These are phyloP conservation scores for Skeletonema costatum DNA, from an alignment of 108 stramenopile genomes.

Conservation along the genomic window DNA sequence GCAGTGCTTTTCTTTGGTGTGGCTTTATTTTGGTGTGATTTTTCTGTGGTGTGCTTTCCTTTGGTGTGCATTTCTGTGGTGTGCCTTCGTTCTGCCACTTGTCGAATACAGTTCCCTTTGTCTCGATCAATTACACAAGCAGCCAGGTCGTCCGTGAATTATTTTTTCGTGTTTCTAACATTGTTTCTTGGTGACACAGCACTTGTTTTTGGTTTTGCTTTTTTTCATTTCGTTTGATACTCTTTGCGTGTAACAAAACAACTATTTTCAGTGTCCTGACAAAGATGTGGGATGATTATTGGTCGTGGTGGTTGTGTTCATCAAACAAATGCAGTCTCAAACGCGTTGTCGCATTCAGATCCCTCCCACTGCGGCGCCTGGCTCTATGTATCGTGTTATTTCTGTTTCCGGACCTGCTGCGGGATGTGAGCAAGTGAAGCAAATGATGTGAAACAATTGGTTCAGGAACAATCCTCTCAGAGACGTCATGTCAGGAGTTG, in stretches of 20 bases:
- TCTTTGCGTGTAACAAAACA: slow-evolving; percentile 2
- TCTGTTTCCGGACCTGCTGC: slow-evolving; percentile 77
- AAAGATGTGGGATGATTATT: slow-evolving; percentile 89
- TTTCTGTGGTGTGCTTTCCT: slow-evolving; percentile 1
- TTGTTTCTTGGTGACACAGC: slow-evolving; percentile 1
- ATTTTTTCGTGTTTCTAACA: slow-evolving; percentile 2
- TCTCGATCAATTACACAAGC: background rate
- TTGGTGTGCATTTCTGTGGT: background rate
- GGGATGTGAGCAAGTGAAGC: slow-evolving; percentile 70
- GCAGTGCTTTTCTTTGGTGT: slow-evolving; percentile 1
- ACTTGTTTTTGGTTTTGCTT: slow-evolving; percentile 12
- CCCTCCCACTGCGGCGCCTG: slow-evolving; percentile 75
- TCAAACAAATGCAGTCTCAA: slow-evolving; percentile 81
- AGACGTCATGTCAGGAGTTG: slow-evolving; percentile 75
- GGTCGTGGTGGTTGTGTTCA: slow-evolving; percentile 87
- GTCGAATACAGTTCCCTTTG: background rate
- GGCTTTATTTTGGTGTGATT: background rate
- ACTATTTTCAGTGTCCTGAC: slow-evolving; percentile 60
- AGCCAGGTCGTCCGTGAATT: background rate
- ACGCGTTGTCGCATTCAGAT: slow-evolving; percentile 87
- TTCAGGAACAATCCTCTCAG: slow-evolving; percentile 80
- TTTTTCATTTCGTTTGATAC: slow-evolving; percentile 1
- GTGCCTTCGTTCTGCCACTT: background rate
- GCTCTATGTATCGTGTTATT: slow-evolving; percentile 74
- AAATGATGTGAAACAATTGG: slow-evolving; percentile 80